A percentile compares a stretch with the other conserved stretches of the same genome.
phyloP scores from a whole-genome alignment of 2,329 filamentous ascomycete species.

The Biscogniauxia sp. region DNA sequence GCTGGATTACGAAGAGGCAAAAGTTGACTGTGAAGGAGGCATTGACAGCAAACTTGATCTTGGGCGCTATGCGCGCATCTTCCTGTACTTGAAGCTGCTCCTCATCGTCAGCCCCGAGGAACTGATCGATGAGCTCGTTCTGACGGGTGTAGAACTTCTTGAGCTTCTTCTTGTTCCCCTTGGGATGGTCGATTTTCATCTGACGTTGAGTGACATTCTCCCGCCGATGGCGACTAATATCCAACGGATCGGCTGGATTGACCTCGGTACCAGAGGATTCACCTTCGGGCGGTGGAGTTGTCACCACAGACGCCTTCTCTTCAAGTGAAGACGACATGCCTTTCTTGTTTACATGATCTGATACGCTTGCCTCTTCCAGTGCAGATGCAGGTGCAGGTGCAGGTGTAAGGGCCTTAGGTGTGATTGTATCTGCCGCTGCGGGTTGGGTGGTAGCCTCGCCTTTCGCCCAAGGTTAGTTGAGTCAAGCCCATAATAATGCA shows the following conservation, averaged over 20 bases:
- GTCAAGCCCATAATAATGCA: constrained; percentile 3
- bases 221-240: constrained; percentile 40
- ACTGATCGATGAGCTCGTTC: constrained; percentile 49
- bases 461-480: constrained; percentile 16
- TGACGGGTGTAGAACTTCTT: constrained; percentile 48
- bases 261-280: constrained; percentile 16
- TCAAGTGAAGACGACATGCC: constrained; percentile 8
- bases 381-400: neutral
- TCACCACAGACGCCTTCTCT: constrained; percentile 5
- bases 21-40: constrained; percentile 51
- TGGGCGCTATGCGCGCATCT: constrained; percentile 47
- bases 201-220: constrained; percentile 41
- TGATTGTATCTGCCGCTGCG: constrained; percentile 11
- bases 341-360: constrained; percentile 8
- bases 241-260: constrained; percentile 35
- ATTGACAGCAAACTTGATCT: constrained; percentile 53
- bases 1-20: constrained; percentile 55
- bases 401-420: constrained; percentile 1
- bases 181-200: constrained; percentile 48
- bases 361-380: constrained; percentile 6
- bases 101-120: constrained; percentile 55
- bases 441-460: constrained; percentile 9
- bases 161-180: constrained; percentile 41
- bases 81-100: constrained; percentile 51
- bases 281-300: constrained; percentile 1